phyloP scores from a whole-genome alignment of 2,329 filamentous ascomycete species.

The Arthrobotrys conoides region DNA sequence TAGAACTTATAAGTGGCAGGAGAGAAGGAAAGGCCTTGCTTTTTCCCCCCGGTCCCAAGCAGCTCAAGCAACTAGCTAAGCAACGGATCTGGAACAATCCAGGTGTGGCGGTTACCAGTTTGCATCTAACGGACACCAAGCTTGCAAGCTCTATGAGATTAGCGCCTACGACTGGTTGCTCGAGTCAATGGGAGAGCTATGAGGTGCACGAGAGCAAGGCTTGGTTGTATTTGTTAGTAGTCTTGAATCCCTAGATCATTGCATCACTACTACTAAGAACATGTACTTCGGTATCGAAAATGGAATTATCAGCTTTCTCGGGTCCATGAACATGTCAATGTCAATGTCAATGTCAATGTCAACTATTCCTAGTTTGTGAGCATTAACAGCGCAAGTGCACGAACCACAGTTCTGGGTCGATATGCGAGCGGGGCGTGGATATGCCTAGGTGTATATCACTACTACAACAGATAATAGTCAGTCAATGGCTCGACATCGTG shows the following conservation, averaged over 20 bases:
- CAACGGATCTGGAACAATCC: slow-evolving; percentile 53
- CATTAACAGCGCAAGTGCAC: too few relatives aligned
- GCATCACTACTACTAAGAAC: neutral
- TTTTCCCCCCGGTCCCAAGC: slow-evolving; percentile 49
- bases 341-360: too few relatives aligned
- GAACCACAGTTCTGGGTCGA: slow-evolving; percentile 37
- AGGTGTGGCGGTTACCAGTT: slow-evolving; percentile 48
- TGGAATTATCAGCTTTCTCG: neutral
- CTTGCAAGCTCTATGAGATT: slow-evolving; percentile 36
- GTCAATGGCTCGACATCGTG: slow-evolving; percentile 1
- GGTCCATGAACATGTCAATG: slow-evolving; percentile 5
- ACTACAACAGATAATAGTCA: too few relatives aligned
- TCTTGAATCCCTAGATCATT: too few relatives aligned
- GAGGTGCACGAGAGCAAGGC: neutral
- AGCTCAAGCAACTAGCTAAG: slow-evolving; percentile 34
- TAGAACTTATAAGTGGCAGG: slow-evolving; percentile 52
- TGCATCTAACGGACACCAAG: slow-evolving; percentile 18
- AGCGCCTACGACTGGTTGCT: slow-evolving; percentile 26
- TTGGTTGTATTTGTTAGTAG: too few relatives aligned
- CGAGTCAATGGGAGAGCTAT: slow-evolving; percentile 9
- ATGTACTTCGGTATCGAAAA: neutral
- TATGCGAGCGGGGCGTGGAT: slow-evolving; percentile 1
- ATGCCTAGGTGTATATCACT: too few relatives aligned
- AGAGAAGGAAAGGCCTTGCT: slow-evolving; percentile 28
- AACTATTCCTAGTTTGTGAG: slow-evolving; percentile 24